Conservation (phyloP, 352 stramenopile species). For the Phytophthora colocasiae region DNA sequence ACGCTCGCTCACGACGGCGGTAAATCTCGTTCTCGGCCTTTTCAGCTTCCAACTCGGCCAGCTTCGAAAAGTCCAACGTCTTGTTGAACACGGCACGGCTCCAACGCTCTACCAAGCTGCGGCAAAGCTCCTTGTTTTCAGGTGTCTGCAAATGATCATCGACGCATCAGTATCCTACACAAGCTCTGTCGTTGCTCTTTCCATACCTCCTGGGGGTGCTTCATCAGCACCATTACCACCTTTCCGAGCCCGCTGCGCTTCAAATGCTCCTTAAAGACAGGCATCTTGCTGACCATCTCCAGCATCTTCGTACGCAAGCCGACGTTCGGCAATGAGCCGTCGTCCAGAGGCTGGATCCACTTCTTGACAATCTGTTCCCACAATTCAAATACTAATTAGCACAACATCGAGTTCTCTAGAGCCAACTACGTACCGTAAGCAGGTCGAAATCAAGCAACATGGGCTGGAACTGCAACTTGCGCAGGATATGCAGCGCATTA, state of each 20-base stretch:
- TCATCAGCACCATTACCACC: conserved; percentile 90
- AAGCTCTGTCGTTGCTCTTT: background rate
- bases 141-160: conserved; percentile 48
- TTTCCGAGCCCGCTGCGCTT: conserved; percentile 91
- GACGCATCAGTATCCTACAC: conserved; percentile 5
- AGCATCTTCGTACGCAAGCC: conserved; percentile 90
- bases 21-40: conserved; percentile 84
- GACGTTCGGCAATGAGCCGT: conserved; percentile 81
- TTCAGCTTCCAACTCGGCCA: conserved; percentile 85
- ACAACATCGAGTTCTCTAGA: background rate
- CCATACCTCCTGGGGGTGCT: conserved; percentile 82
- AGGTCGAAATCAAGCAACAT: conserved; percentile 90
- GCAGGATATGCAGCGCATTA: conserved; percentile 70
- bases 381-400: background rate
- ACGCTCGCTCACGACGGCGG: conserved; percentile 64
- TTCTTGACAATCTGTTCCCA: conserved; percentile 85
- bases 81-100: conserved; percentile 91
- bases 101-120: conserved; percentile 87
- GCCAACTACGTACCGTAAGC: conserved; percentile 59
- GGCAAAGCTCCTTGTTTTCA: conserved; percentile 89
- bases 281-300: conserved; percentile 79
- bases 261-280: conserved; percentile 91
- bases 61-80: conserved; percentile 87
- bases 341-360: conserved; percentile 88
- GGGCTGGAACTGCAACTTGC: conserved; percentile 87